phyloP scores from a whole-genome alignment of 768 basidiomycete genomes.

The Suillus weaverae region DNA sequence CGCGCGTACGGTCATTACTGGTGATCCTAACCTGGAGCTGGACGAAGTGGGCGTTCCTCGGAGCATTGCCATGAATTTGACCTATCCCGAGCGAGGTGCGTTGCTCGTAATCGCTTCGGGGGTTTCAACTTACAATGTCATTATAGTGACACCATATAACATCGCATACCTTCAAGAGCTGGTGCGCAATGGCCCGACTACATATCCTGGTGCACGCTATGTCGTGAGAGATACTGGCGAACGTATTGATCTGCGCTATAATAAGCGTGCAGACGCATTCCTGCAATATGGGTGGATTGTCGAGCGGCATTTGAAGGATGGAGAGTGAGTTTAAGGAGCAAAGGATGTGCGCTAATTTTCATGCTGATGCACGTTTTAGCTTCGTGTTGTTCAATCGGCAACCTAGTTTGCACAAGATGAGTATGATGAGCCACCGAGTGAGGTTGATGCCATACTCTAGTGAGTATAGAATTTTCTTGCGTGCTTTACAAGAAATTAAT shows the following conservation, averaged over 20 bases:
- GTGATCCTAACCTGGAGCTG: slow-evolving; percentile 94
- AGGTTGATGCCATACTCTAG: slow-evolving; percentile 98
- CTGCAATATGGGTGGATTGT: slow-evolving; percentile 99
- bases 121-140: slow-evolving; percentile 13
- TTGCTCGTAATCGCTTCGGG: slow-evolving; percentile 2
- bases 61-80: slow-evolving; percentile 96
- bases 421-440: slow-evolving; percentile 99
- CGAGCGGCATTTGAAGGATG: slow-evolving; percentile 95
- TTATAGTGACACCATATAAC: slow-evolving; percentile 92
- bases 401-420: slow-evolving; percentile 99
- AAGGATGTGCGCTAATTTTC: slow-evolving; percentile 4
- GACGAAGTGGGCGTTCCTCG: slow-evolving; percentile 97
- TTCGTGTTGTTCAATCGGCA: slow-evolving; percentile 97
- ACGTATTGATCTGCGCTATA: slow-evolving; percentile 94
- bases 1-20: slow-evolving; percentile 98
- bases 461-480: slow-evolving; percentile 42
- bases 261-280: slow-evolving; percentile 93
- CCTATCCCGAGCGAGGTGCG: slow-evolving; percentile 93
- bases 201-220: slow-evolving; percentile 95
- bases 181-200: slow-evolving; percentile 91
- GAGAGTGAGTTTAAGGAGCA: slow-evolving; percentile 73
- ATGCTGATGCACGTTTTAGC: slow-evolving; percentile 40
- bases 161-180: slow-evolving; percentile 92
- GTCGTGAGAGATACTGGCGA: slow-evolving; percentile 97
- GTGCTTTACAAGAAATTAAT: not conserved